Base-by-base conservation (phyloP, 2,329 filamentous ascomycete species). In the Xylariaceae sp. region DNA sequence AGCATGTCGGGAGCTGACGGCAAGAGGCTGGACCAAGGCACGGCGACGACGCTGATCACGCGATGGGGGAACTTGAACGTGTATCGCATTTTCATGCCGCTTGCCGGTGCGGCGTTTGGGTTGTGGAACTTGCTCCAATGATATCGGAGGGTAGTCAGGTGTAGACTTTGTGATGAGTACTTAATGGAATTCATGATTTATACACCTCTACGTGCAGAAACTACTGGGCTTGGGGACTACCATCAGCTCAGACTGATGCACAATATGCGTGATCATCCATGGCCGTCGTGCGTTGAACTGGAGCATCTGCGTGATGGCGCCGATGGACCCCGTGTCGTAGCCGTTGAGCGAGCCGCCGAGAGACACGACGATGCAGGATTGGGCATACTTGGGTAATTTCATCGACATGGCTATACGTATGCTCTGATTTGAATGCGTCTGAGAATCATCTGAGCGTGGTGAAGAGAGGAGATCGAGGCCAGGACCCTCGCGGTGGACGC, bases 281-380 rank as follows among this genome's bases (percentile, higher is more conserved):
- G n/a, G n/a, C n/a, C n/a, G n/a, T n/a, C n/a, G n/a, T n/a, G n/a
- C n/a, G 22, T 6, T 37, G 42, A 66, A 67, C 34, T 62, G 56
- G 3, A 48, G 37, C 63, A 65, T 66, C 15, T 53, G 45, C 3
- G 52, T 56, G 17, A 64, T 55, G 3, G 59, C 56, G 2, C 64
- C 63, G 35, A 66, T 62, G 1, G 54, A 59, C 22, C 64, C 62
- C 0, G 63, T 65, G 39, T 66, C 63, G 38, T 58, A 63, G 40
- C 64, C 62, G 44, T 64, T 64, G 31, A 63, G 45, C n/a, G 64
- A 41, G 19, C 63, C 63, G 6, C 58, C 63, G 2, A 64, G 33
- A 11, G 63, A 59, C 24, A 63, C 45, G 16, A 53, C 57, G 3
- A 60, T 19, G 3, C 59, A 57, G 8, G 62, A 62, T 2, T 59